Evolutionary conservation across 768 basidiomycete species (phyloP).

Genomic region (Trametes cubensis): DNA sequence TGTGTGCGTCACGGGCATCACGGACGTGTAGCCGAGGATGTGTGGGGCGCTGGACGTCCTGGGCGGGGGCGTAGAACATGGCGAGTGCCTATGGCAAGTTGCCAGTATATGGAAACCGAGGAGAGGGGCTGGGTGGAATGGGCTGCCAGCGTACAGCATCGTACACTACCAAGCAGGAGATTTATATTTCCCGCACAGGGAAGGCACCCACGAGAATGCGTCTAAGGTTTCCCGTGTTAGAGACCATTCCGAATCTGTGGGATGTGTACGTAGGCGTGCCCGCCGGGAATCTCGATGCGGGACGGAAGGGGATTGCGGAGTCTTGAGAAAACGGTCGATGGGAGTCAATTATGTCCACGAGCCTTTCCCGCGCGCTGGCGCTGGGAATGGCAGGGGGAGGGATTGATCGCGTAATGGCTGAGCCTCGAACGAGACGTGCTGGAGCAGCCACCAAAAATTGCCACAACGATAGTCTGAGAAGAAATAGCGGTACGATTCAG

Average conservation of each 20-base stretch:
- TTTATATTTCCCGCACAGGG: slow-evolving; percentile 25
- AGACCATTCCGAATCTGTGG: slow-evolving; percentile 25
- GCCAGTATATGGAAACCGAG: slow-evolving; percentile 10
- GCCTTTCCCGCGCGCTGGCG: slow-evolving; percentile 29
- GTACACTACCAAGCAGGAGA: slow-evolving; percentile 19
- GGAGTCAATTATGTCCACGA: slow-evolving; percentile 30
- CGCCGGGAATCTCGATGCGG: slow-evolving; percentile 23
- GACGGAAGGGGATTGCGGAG: slow-evolving; percentile 18
- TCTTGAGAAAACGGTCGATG: slow-evolving; percentile 30
- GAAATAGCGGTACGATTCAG: slow-evolving; percentile 16
- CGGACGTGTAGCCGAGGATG: slow-evolving; percentile 67
- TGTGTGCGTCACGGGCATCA: slow-evolving; percentile 66
- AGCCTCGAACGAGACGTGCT: slow-evolving; percentile 23
- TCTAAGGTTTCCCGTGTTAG: slow-evolving; percentile 25
- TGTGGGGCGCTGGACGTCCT: slow-evolving; percentile 61
- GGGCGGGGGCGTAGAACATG: slow-evolving; percentile 41
- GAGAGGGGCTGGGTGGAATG: slow-evolving; percentile 9
- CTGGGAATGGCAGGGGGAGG: slow-evolving; percentile 23
- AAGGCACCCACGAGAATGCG: slow-evolving; percentile 32
- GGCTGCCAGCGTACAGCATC: slow-evolving; percentile 18
- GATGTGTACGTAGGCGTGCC: slow-evolving; percentile 16
- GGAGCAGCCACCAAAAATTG: slow-evolving; percentile 23
- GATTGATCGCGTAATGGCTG: slow-evolving; percentile 28
- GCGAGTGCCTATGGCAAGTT: neutral
- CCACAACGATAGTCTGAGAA: slow-evolving; percentile 19